Base-by-base conservation (phyloP, 352 stramenopile genomes). In the Halophytophthora polymorphica region DNA sequence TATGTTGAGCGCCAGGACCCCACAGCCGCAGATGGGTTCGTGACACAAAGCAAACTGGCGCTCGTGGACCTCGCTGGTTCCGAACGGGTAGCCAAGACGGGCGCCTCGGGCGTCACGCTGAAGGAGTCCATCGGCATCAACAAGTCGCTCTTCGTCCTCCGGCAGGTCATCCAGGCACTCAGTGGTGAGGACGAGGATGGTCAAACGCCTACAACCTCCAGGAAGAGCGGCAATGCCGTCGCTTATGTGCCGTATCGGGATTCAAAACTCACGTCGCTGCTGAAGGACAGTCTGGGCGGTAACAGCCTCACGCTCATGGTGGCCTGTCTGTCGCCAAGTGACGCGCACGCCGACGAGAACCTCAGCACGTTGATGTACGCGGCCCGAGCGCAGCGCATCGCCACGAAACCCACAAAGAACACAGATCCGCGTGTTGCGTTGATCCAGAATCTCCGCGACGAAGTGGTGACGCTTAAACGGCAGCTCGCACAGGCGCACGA, bases 51-150 rank as follows among this genome's bases (percentile, higher is more conserved):
- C 54, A 97, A 96, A 58, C 82, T 97, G 18, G 88, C 96, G 50
- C 69, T 96, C 6, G 88, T 97, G 21, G 88, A 97, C 58, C 66
- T 97, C 22, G 88, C 88, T 1, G 88, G 88, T 14, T 96, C 84
- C 4, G 88, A 97, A 58, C 94, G 94, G 45, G 96, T 88, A 81
- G 86, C 92, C 57, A 76, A 82, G 45, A 82, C 68, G 15, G 46
- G 61, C 21, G 53, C 79, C n/a, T 74, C 69, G 1, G 50, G 50
- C 7, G 10, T 25, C 19, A 63, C 62, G 28, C 58, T 71, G 17
- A 71, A 77, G 15, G 64, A 76, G 36, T 56, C 66, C 1, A 58
- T 64, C n/a, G 60, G 73, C n/a, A 73, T 75, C 56, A 73, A 80
- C 65, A 79, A 71, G 64, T 85, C 60, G 41, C 67, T 77, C 49